Evolutionary conservation across 768 basidiomycete species (phyloP), one percentile per base, ranked within the genome.

Genomic region (Infundibulicybe gibba): DNA sequence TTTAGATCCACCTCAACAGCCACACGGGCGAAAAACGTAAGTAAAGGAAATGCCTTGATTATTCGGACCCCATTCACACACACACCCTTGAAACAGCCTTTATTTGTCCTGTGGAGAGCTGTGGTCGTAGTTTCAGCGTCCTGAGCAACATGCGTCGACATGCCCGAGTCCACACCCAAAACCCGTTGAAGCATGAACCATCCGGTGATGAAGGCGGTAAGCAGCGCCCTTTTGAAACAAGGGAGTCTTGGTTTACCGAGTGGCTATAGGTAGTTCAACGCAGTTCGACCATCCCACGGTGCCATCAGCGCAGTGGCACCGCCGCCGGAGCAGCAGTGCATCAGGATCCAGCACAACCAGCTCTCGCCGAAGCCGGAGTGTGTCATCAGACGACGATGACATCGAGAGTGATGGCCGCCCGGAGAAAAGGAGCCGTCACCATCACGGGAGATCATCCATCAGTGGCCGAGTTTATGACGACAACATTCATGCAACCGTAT

Each of bases 81-180:
- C 52, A 48, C 38, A 39, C 48, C 50, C 47, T 14, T 40, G 48
- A 40, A 50, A 48, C 61, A 90, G 89, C 89, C 8, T 90, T 86
- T 65, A 68, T 75, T 38, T 91, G 89, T 61, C 82, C 88, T 14
- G 77, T 81, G 44, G 79, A 83, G 52, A 79, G 78, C 49, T 91
- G 89, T 66, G 84, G 85, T 6, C 83, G 88, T 38, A 81, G 83
- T 60, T 91, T 91, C 65, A 89, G 87, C 58, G 89, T 90, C 42
- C 80, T 90, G 59, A 90, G 87, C 64, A 91, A 91, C 69, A 91
- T 91, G 89, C 84, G 89, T 51, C 75, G 89, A 48, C 89, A 91
- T 62, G 81, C 87, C 49, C 82, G 88, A 46, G 83, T 86, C 11
- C 88, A 90, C 59, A 69, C 65, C 20, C 61, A 64, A 32, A 54